A percentile compares a stretch with the other conserved stretches of the same genome.
Conservation (phyloP, 1,139 yeast species). For the Arxiozyma slooffiae region DNA sequence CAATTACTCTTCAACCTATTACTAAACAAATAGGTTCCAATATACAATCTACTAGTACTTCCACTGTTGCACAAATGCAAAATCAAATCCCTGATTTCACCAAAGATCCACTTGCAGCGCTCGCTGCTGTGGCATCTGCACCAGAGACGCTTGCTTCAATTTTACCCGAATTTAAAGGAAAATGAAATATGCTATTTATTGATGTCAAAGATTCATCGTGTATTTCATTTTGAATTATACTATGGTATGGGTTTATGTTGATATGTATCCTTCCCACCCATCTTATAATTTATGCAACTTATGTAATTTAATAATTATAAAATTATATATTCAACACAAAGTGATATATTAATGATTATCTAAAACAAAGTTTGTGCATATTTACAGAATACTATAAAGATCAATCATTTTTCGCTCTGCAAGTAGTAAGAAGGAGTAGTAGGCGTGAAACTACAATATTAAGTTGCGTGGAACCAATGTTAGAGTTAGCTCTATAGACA, state of each 20-base stretch:
- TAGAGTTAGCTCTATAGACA: no score
- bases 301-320: no score
- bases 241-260: neutral
- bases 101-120: conserved; percentile 30
- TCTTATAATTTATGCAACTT: neutral
- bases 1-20: neutral
- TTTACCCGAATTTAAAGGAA: neutral
- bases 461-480: no score
- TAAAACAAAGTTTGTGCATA: neutral
- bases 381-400: neutral
- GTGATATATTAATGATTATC: neutral
- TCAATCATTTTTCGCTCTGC: neutral
- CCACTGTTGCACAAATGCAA: no score
- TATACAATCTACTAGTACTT: neutral
- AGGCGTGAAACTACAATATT: no score
- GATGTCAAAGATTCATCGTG: neutral
- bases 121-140: conserved; percentile 32
- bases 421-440: no score
- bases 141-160: conserved; percentile 22
- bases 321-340: neutral
- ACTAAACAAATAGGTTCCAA: neutral
- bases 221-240: neutral
- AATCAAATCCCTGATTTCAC: conserved; percentile 21
- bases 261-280: no score
- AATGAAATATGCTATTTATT: neutral